Percentiles rank a stretch among this genome's conserved stretches.
phyloP scores from a whole-genome alignment of 169 alveolate species.

The Theileria annulata region DNA sequence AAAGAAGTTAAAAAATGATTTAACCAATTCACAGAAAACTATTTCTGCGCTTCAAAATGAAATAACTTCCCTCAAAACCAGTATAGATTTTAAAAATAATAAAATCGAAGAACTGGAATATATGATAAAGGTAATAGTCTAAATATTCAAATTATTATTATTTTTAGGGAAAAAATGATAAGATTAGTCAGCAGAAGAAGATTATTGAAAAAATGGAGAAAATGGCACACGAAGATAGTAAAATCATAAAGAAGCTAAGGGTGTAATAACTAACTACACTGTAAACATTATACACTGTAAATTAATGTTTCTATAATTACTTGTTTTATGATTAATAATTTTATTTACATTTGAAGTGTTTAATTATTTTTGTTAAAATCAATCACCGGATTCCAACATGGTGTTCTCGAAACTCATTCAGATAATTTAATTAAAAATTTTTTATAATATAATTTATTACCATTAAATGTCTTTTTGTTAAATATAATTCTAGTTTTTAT shows the following conservation, averaged over 20 bases:
- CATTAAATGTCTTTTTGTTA: not conserved
- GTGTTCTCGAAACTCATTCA: not conserved
- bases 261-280: not conserved
- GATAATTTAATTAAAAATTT: not conserved
- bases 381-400: not conserved
- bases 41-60: not conserved
- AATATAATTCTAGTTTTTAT: constrained; percentile 3
- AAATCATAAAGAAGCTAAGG: constrained; percentile 29
- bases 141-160: not conserved
- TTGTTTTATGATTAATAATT: too few species aligned
- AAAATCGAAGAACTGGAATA: constrained; percentile 16
- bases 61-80: constrained; percentile 1
- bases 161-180: constrained; percentile 24
- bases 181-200: constrained; percentile 11
- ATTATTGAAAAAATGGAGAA: constrained; percentile 31
- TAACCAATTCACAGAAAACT: not conserved
- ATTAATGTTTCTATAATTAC: not conserved
- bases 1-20: not conserved
- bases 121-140: constrained; percentile 2
- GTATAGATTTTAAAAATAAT: not conserved
- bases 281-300: not conserved
- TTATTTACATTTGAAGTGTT: not conserved
- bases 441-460: not conserved
- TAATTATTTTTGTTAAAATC: not conserved
- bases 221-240: constrained; percentile 19